Percentiles rank a stretch among this genome's conserved stretches.
Conservation (phyloP, 768 basidiomycete genomes). For the Amanita pallidorosea region DNA sequence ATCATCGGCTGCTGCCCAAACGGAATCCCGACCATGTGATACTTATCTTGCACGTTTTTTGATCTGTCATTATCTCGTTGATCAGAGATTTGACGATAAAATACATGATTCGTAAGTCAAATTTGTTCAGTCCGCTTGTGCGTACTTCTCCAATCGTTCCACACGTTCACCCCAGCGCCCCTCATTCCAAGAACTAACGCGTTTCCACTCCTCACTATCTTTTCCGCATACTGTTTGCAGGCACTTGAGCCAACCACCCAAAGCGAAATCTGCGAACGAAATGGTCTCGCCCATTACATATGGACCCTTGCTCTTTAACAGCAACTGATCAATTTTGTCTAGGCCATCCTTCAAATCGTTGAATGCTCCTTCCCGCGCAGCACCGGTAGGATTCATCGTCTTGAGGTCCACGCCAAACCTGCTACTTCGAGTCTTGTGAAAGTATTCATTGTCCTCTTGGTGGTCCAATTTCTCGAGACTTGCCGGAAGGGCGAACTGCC, state of each 20-base stretch:
- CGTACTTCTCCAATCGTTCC: conserved; percentile 1
- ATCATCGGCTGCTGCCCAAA: neutral
- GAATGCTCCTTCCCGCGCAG: conserved; percentile 20
- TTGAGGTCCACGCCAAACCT: conserved; percentile 25
- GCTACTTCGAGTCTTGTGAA: conserved; percentile 22
- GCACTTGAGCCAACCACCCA: neutral
- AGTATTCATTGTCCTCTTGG: conserved; percentile 16
- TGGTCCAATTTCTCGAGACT: conserved; percentile 9
- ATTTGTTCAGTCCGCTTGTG: neutral
- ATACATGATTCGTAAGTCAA: neutral
- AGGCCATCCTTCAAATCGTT: conserved; percentile 22
- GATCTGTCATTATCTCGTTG: neutral
- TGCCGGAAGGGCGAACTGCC: neutral
- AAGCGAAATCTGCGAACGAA: neutral
- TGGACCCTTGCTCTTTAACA: conserved; percentile 5
- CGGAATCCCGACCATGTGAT: too few species aligned
- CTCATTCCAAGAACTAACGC: neutral
- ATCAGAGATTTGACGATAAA: neutral
- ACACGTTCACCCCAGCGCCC: conserved; percentile 1
- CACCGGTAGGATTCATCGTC: conserved; percentile 18
- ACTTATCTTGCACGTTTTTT: neutral
- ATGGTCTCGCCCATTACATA: conserved; percentile 18
- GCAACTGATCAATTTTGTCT: conserved; percentile 17
- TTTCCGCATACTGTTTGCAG: neutral
- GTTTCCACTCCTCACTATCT: conserved; percentile 4